Evolutionary conservation across 1,139 yeast genomes (phyloP).

Genomic region (Pichia sp.): DNA sequence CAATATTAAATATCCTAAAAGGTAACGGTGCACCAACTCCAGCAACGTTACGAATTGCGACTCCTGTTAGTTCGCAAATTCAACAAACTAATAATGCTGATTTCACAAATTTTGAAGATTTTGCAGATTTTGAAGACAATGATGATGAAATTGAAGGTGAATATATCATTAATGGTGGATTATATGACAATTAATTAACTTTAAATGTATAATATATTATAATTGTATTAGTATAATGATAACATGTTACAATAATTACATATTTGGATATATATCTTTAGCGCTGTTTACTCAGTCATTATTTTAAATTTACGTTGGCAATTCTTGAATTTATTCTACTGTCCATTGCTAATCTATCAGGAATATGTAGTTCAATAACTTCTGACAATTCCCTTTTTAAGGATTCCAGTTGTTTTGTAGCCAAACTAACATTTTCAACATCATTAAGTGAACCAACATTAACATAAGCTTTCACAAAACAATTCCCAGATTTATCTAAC

Average conservation of each 20-base stretch:
- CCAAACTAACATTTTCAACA: slow-evolving; percentile 61
- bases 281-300: not conserved
- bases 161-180: slow-evolving; percentile 10
- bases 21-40: not conserved
- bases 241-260: not conserved
- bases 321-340: slow-evolving; percentile 44
- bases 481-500: slow-evolving; percentile 50
- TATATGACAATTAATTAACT: slow-evolving; percentile 5
- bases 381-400: slow-evolving; percentile 63
- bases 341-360: slow-evolving; percentile 79
- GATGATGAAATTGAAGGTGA: slow-evolving; percentile 19
- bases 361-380: slow-evolving; percentile 59
- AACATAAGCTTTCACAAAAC: slow-evolving; percentile 60
- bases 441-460: slow-evolving; percentile 71
- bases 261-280: not conserved
- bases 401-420: slow-evolving; percentile 54
- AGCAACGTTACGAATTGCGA: not conserved
- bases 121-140: slow-evolving; percentile 19
- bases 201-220: not conserved
- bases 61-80: not conserved
- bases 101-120: slow-evolving; percentile 20
- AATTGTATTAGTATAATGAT: not conserved
- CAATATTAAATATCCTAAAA: not conserved
- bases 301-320: slow-evolving; percentile 10
- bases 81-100: slow-evolving; percentile 7